These are phyloP conservation scores for Poa pratensis DNA, from an alignment of 176 grass and related monocot genomes.

Conservation along the genomic window DNA sequence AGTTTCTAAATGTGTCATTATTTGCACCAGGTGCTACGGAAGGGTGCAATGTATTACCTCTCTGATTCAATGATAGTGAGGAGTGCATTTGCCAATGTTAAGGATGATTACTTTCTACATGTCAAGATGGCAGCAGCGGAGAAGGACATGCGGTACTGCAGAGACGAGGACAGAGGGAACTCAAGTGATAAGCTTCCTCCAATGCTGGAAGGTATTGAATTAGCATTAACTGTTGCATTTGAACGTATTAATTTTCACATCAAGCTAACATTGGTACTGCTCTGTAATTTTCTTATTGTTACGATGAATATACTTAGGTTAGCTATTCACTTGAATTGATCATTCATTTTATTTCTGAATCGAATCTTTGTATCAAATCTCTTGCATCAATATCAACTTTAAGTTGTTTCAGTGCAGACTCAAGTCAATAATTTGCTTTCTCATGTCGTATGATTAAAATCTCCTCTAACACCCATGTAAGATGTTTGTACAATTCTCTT, in stretches of 20 bases:
- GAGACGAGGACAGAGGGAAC: constrained; percentile 30
- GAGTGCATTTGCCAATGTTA: constrained; percentile 47
- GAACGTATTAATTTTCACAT: neutral
- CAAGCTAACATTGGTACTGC: constrained; percentile 5
- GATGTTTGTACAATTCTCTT: no score
- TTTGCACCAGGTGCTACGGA: constrained; percentile 58
- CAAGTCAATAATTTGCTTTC: constrained; percentile 2
- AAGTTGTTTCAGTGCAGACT: neutral
- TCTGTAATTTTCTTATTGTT: constrained; percentile 2
- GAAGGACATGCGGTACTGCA: neutral
- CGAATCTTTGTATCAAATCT: constrained; percentile 1
- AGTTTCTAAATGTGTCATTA: constrained; percentile 33
- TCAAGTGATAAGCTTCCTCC: constrained; percentile 26
- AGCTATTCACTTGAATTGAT: constrained; percentile 12
- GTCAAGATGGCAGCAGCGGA: constrained; percentile 48
- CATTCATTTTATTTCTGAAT: neutral
- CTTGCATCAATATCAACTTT: neutral
- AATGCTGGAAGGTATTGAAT: constrained; percentile 39
- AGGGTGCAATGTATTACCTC: constrained; percentile 65
- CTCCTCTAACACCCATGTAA: neutral
- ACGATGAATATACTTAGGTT: neutral
- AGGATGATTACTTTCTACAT: constrained; percentile 60
- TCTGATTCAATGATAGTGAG: constrained; percentile 63
- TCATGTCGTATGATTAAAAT: constrained; percentile 39
- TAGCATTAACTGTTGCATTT: constrained; percentile 3